Evolutionary conservation across 345 rosid species (phyloP).

Genomic region (Eucalyptus tenuipes): DNA sequence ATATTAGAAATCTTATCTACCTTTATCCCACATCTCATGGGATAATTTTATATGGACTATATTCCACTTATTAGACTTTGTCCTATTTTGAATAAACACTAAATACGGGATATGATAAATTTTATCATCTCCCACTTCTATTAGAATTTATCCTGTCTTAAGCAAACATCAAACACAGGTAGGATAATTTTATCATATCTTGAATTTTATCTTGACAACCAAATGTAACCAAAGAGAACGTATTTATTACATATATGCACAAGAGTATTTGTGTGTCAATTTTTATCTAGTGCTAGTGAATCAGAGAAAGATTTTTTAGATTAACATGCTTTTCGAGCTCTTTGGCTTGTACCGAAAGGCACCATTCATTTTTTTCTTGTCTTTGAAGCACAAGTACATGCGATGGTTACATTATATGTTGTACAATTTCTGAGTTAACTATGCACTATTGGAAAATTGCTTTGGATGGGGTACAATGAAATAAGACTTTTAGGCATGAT

Average conservation of each 20-base stretch:
- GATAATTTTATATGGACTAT: fast-evolving
- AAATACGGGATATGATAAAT: no score
- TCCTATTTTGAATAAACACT: no score
- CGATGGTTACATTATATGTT: background rate
- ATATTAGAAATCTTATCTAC: no score
- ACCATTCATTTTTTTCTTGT: background rate
- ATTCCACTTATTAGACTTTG: no score
- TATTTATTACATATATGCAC: background rate
- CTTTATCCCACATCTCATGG: no score
- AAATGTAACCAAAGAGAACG: background rate
- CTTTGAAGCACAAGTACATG: background rate
- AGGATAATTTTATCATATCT: no score
- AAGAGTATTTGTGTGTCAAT: background rate
- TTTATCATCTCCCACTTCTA: no score
- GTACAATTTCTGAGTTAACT: background rate
- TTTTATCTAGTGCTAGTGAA: background rate
- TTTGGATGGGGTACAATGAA: no score
- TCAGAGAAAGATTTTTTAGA: background rate
- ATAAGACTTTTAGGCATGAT: background rate
- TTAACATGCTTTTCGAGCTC: background rate
- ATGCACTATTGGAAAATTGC: background rate
- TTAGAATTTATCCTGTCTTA: no score
- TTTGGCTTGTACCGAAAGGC: background rate
- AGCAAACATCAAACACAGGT: no score
- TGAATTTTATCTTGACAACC: no score